Conservation (phyloP, 2,329 filamentous ascomycete species). For the Aspergillus udagawae region DNA sequence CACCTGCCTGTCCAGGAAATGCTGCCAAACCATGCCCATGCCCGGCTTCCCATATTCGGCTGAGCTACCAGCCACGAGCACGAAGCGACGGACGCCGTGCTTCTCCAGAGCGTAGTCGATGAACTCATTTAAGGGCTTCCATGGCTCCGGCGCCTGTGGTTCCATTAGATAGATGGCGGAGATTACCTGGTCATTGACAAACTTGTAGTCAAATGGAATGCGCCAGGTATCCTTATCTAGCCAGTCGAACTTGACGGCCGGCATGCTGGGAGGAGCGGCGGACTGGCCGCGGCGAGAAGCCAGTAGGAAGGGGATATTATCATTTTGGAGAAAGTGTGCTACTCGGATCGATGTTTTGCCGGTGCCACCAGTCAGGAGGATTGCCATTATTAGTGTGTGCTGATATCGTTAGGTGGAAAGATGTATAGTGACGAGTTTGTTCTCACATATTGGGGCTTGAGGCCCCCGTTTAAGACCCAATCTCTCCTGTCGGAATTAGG, state of each 20-base stretch:
- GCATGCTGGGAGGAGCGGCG: not conserved
- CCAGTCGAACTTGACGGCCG: slow-evolving; percentile 44
- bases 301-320: slow-evolving; percentile 28
- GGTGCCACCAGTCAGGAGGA: slow-evolving; percentile 45
- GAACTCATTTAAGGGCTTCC: slow-evolving; percentile 23
- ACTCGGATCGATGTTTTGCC: slow-evolving; percentile 45
- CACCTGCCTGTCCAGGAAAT: slow-evolving; percentile 37
- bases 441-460: not conserved
- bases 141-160: not conserved
- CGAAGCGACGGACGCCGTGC: slow-evolving; percentile 41
- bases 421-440: not conserved
- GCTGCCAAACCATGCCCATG: slow-evolving; percentile 37
- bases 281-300: slow-evolving; percentile 31
- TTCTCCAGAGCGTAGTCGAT: slow-evolving; percentile 37
- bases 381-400: slow-evolving; percentile 9
- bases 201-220: slow-evolving; percentile 26
- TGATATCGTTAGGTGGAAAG: not conserved
- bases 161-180: slow-evolving; percentile 41
- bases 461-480: not conserved
- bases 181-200: slow-evolving; percentile 19
- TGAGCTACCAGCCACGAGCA: slow-evolving; percentile 41
- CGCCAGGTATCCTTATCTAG: slow-evolving; percentile 39
- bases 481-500: not conserved
- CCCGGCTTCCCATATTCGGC: slow-evolving; percentile 33
- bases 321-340: slow-evolving; percentile 6